Evolutionary conservation across 306 rosid species (phyloP), one percentile per base, ranked within the genome.

Genomic region (Crataegus laevigata): DNA sequence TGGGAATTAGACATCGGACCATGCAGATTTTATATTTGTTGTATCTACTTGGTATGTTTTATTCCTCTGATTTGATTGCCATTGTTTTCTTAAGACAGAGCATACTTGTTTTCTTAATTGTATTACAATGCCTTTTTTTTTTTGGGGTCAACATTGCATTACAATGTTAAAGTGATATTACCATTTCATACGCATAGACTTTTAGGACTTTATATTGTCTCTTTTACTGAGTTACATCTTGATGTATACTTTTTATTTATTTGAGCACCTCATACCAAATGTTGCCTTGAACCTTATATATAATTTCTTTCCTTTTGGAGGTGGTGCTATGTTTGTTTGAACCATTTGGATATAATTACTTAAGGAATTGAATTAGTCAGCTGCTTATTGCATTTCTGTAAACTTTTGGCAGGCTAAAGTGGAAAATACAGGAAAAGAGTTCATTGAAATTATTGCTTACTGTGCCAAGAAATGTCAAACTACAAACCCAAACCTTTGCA

Each of bases 381-480:
- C 18, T 32, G 40, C 18, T 21, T 19, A 11, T 17, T 54, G 13
- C 60, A 1, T 54, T 54, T 68, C 66, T 45, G 30, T 25, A 9
- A 51, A 36, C 15, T 36, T 67, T 80, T 69, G 66, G 45, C n/a
- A 91, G 97, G 91, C 82, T 54, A 85, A 84, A 66, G 81, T 76
- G 70, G 88, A 82, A 80, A 84, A 51, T 64, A 29, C 52, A 34
- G 93, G 87, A 81, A 79, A 57, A 58, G 91, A 88, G 75, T 88
- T 88, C 82, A 78, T 89, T 87, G 94, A 91, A 67, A 87, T 90
- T 77, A 83, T 94, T 76, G 75, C 86, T 78, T 90, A 90, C 75
- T 91, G 93, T 84, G 89, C 79, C 69, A 75, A 79, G 78, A 94
- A 86, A 82, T 87, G 93, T 79, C 87, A 71, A 74, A 78, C 86